Conservation (phyloP, 768 basidiomycete species). For the Pisolithus albus region DNA sequence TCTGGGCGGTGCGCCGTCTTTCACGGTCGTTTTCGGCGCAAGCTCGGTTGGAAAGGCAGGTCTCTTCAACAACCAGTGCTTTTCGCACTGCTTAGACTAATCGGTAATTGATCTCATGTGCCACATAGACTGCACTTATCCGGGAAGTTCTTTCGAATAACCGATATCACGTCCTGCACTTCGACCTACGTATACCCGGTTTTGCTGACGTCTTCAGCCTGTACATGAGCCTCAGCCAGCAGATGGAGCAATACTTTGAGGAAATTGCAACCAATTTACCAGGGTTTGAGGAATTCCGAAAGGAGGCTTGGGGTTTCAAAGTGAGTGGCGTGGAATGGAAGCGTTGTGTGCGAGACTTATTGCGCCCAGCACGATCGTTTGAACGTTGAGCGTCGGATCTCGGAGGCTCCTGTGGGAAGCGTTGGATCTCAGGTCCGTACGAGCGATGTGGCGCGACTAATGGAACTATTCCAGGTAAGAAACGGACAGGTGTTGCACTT, state of each 20-base stretch:
- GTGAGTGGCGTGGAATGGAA: slow-evolving; percentile 27
- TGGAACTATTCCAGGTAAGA: slow-evolving; percentile 75
- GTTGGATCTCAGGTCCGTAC: slow-evolving; percentile 54
- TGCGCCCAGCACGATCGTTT: slow-evolving; percentile 62
- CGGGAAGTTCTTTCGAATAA: slow-evolving; percentile 67
- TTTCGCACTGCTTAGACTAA: slow-evolving; percentile 2
- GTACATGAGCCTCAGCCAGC: slow-evolving; percentile 68
- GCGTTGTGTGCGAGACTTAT: slow-evolving; percentile 1
- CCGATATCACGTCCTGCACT: slow-evolving; percentile 73
- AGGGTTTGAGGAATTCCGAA: slow-evolving; percentile 69
- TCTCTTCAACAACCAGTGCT: background rate
- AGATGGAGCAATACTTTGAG: slow-evolving; percentile 79
- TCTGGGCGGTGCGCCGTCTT: slow-evolving; percentile 64
- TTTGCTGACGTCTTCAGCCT: slow-evolving; percentile 77
- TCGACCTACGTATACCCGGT: slow-evolving; percentile 77
- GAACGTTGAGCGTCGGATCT: slow-evolving; percentile 56
- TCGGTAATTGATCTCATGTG: background rate
- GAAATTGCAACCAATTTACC: slow-evolving; percentile 48
- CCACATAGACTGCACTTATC: slow-evolving; percentile 60
- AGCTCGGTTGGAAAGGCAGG: slow-evolving; percentile 75
- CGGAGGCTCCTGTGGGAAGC: slow-evolving; percentile 36
- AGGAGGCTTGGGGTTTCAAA: slow-evolving; percentile 75
- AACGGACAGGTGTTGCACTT: background rate
- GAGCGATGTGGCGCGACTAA: slow-evolving; percentile 72
- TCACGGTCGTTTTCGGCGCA: slow-evolving; percentile 75